Conservation (phyloP, 768 basidiomycete genomes). For the Pleurotus citrinopileatus region DNA sequence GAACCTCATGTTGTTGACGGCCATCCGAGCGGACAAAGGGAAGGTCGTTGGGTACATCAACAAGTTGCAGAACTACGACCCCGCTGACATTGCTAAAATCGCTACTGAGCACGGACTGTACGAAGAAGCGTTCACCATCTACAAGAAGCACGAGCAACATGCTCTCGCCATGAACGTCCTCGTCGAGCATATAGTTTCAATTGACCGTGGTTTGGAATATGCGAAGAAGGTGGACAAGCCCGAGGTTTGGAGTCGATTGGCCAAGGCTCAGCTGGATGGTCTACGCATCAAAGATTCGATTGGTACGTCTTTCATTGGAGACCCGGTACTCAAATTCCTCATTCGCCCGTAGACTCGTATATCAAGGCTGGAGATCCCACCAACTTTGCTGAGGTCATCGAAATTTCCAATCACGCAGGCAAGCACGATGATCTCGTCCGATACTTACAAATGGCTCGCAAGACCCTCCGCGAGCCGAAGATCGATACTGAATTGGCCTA, state of each 20-base stretch:
- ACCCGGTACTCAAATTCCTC: conserved; percentile 7
- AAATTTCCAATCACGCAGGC: conserved; percentile 91
- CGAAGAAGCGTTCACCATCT: conserved; percentile 96
- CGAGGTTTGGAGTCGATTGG: conserved; percentile 95
- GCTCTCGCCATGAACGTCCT: conserved; percentile 95
- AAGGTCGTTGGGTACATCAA: conserved; percentile 98
- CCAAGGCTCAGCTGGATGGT: conserved; percentile 98
- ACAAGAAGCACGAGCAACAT: conserved; percentile 96
- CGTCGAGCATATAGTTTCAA: conserved; percentile 96
- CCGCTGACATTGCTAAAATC: conserved; percentile 92
- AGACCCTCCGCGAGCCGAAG: conserved; percentile 92
- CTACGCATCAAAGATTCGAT: conserved; percentile 98
- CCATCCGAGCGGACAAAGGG: conserved; percentile 96
- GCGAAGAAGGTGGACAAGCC: conserved; percentile 96
- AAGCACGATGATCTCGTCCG: conserved; percentile 92
- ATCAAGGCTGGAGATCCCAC: conserved; percentile 95
- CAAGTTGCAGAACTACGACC: conserved; percentile 94
- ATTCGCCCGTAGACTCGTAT: conserved; percentile 70
- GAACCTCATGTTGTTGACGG: conserved; percentile 91
- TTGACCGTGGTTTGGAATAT: conserved; percentile 94
- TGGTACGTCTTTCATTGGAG: conserved; percentile 44
- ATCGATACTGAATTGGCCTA: conserved; percentile 98
- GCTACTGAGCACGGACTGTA: conserved; percentile 94
- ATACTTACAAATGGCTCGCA: conserved; percentile 98
- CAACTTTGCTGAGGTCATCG: conserved; percentile 93